A percentile compares a stretch with the other conserved stretches of the same genome.
Evolutionary conservation across 495 filamentous ascomycete genomes (phyloP).

Genomic region (Xanthoparmelia taractica): DNA sequence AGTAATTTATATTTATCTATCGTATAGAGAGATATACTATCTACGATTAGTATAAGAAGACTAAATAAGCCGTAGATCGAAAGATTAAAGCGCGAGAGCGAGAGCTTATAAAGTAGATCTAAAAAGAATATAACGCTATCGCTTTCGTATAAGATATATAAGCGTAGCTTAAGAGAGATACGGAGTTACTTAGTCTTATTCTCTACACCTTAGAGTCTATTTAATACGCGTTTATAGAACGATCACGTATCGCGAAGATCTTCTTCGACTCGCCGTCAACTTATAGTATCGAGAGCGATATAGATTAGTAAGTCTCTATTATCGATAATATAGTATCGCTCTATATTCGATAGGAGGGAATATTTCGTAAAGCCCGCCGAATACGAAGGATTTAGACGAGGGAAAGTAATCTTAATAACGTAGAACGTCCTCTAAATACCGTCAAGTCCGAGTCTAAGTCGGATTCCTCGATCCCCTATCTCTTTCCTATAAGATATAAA

Average conservation of each 20-base stretch:
- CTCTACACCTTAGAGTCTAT: not conserved
- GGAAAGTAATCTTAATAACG: conserved; percentile 3
- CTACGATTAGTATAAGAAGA: conserved; percentile 7
- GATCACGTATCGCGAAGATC: conserved; percentile 6
- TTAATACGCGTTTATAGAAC: conserved; percentile 5
- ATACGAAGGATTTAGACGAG: too few relatives aligned
- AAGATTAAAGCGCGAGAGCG: conserved; percentile 12
- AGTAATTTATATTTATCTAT: conserved; percentile 17
- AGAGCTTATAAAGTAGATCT: conserved; percentile 10
- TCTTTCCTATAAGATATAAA: too few relatives aligned
- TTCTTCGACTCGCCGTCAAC: too few relatives aligned
- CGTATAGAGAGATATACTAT: conserved; percentile 6
- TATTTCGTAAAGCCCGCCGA: too few relatives aligned
- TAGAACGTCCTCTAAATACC: not conserved
- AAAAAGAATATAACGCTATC: too few relatives aligned
- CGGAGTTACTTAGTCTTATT: conserved; percentile 3
- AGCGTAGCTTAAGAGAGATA: not conserved
- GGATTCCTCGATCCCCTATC: conserved; percentile 20
- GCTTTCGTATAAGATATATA: too few relatives aligned
- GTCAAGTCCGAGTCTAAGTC: not conserved
- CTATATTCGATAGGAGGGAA: too few relatives aligned
- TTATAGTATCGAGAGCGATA: not conserved
- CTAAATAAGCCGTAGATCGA: conserved; percentile 4
- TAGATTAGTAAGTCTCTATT: too few relatives aligned
- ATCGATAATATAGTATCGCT: too few relatives aligned